Evolutionary conservation across 2,329 filamentous ascomycete species (phyloP), one percentile per base, ranked within the genome.

Genomic region (Hirsutella rhossiliensis): DNA sequence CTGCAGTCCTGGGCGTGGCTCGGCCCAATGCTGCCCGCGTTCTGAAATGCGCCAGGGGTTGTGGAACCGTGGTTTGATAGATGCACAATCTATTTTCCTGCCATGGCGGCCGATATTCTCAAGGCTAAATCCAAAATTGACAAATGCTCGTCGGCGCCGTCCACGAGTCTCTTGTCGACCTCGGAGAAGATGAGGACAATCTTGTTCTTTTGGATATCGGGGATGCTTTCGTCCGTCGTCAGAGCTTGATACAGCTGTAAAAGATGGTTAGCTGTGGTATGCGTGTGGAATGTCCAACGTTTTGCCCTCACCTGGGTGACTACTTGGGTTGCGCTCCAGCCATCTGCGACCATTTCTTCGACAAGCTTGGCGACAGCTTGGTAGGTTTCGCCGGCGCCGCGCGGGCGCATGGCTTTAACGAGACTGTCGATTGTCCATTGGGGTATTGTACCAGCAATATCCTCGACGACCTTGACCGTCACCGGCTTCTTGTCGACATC

Each of bases 391-490:
- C 75, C 74, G 32, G 72, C 72, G 20, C 75, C 75, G 50, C 70
- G 75, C 5, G 87, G 86, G 52, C 85, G 82, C 68, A 97, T 84
- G 17, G 87, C 84, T 47, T 78, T 66, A 12, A 87, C 69, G 15
- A 98, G 71, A 9, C 63, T 65, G 44, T 84, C 75, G 41, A 98
- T 78, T 2, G 87, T 86, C 11, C 61, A 54, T 13, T 81, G 74
- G 0, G 94, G 92, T 52, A 99, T 89, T 3, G 97, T 87, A 44
- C 94, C 92, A 1, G 92, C 90, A 59, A 98, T 98, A 55, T 98
- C 92, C 59, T 97, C 87, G 40, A 98, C 78, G 43, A 79, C 86
- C 54, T 78, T 78, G 32, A 89, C 75, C 0, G 88, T 90, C 40
- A 97, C 78, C 12, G 68, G 50, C 36, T 73, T 78, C 43, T 68